phyloP scores from a whole-genome alignment of 257 asterid genomes.

The Solanum ossicruentum region DNA sequence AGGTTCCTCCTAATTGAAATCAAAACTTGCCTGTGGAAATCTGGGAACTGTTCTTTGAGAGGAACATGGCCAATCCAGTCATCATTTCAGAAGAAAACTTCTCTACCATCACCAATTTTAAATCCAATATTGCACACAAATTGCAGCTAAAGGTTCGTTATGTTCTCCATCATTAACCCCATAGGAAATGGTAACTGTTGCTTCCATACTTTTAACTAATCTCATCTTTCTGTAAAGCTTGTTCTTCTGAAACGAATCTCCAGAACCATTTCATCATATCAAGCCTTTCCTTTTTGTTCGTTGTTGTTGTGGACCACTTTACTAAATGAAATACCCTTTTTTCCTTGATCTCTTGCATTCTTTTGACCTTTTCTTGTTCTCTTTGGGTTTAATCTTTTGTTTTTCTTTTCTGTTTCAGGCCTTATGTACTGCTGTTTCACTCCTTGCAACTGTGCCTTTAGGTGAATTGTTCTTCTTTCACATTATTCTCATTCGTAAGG shows the following conservation, averaged over 20 bases:
- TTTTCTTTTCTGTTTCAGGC: slow-evolving; percentile 36
- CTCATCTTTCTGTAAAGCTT: neutral
- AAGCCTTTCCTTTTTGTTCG: neutral
- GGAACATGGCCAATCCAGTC: neutral
- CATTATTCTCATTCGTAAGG: slow-evolving; percentile 86
- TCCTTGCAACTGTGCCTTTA: slow-evolving; percentile 78
- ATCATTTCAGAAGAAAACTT: neutral
- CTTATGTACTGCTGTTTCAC: slow-evolving; percentile 72
- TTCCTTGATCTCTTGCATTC: neutral
- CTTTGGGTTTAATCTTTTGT: neutral
- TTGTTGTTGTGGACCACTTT: neutral
- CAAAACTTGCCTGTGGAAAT: neutral
- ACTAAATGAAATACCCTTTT: neutral
- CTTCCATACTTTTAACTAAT: neutral
- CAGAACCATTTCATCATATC: neutral
- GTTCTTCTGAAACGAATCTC: neutral
- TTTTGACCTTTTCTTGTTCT: neutral
- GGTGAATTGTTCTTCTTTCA: slow-evolving; percentile 94
- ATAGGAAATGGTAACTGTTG: neutral
- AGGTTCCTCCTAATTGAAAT: neutral
- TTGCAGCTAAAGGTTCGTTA: neutral
- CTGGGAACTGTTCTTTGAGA: neutral
- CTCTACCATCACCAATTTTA: neutral
- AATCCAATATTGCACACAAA: neutral
- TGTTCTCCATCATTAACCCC: neutral